Conservation (phyloP, 805 yeast genomes). For the Kuraishia cidri region DNA sequence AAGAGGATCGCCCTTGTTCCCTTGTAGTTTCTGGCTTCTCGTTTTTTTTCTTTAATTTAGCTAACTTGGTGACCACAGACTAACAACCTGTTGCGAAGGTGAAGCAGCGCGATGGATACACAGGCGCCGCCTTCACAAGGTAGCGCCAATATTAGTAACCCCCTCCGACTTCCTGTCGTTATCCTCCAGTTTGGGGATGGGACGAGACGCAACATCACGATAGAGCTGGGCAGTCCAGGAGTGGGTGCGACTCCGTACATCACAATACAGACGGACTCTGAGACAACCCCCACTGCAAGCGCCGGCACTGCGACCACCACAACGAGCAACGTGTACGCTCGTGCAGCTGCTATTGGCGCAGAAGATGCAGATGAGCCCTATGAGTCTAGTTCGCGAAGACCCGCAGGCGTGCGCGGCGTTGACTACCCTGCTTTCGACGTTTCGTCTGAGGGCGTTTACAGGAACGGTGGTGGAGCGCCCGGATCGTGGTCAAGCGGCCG, state of each 20-base stretch:
- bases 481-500: no score
- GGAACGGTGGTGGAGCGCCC: constrained; percentile 11
- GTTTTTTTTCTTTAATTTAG: no score
- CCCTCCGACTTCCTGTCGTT: constrained; percentile 20
- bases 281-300: not conserved
- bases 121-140: no score
- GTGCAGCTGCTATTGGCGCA: not conserved
- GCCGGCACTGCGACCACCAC: not conserved
- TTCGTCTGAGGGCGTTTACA: constrained; percentile 19
- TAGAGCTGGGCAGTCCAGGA: constrained; percentile 17
- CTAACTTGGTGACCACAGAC: no score
- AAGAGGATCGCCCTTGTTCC: no score
- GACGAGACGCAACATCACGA: constrained; percentile 14
- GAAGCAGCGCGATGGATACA: no score
- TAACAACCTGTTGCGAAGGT: no score
- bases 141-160: no score
- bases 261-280: not conserved
- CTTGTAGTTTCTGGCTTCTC: no score
- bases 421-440: constrained; percentile 27
- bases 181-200: constrained; percentile 20
- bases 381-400: no score
- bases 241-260: not conserved
- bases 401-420: constrained; percentile 21
- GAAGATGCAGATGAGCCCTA: not conserved
- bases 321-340: not conserved